Base-by-base conservation (phyloP, 352 stramenopile genomes). In the Phytophthora kernoviae region DNA sequence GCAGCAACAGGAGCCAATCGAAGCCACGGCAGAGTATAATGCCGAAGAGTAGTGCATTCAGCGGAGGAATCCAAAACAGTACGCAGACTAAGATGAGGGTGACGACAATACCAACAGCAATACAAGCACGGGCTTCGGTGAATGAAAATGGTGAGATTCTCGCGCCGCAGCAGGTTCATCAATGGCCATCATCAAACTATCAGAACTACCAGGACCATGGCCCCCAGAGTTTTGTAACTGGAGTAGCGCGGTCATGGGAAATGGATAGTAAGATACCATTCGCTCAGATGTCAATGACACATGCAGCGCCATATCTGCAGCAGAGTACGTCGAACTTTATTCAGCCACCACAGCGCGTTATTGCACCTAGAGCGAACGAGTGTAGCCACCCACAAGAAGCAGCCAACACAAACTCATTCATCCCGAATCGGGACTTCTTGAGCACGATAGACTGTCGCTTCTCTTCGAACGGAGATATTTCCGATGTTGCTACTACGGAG, bases 351-450 rank as follows among this genome's bases (percentile, higher is more conserved):
- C 44, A 65, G 14, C 39, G 15, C 54, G 22, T 70, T 51, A 61
- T 39, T 42, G 11, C 55, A 10, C 4, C 27, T 26, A 21, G 51
- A 44, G 17, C 11, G 15, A 52, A 24, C 11, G 24, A 62, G 34
- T 24, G 33, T 42, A 48, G 34, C 18, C 24, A 22, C 11, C 39
- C 61, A 47, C 52, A 54, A 8, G 2, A 34, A 12, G 32, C 1
- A 1, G 27, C 34, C 6, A 15, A 24, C 4, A 39, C 15, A 14
- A 33, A 49, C 37, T 39, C 20, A 3, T 52, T 27, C 11, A 22
- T 12, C 30, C n/a, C 47, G 1, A 42, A 71, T 56, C 47, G 58
- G 9, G 37, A 30, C 44, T 62, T 59, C 36, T 56, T 69, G 44
- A 49, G 60, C 24, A 32, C 22, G 5, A 37, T 58, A 15, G 49